A percentile compares a stretch with the other conserved stretches of the same genome.
Evolutionary conservation across 352 stramenopile species (phyloP).

Genomic region (Blastocystis sp.): DNA sequence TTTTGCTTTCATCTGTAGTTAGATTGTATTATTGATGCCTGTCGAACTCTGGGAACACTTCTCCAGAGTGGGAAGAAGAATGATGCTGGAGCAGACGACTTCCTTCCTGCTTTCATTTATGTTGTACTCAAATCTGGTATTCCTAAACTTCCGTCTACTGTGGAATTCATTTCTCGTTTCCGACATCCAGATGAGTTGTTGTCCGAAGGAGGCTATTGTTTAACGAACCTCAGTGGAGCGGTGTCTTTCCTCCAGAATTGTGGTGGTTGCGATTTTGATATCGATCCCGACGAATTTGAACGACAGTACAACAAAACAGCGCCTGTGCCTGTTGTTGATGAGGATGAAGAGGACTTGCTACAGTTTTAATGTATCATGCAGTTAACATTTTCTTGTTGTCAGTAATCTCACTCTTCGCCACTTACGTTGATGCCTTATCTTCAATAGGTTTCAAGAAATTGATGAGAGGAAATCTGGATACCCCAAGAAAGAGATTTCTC

Average conservation of each 20-base stretch:
- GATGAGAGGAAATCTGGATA: not conserved
- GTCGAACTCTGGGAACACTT: conserved; percentile 34
- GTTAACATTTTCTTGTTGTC: not conserved
- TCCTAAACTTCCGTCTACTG: conserved; percentile 77
- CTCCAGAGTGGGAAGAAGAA: conserved; percentile 21
- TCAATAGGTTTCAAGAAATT: not conserved
- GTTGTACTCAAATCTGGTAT: conserved; percentile 81
- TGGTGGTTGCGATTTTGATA: conserved; percentile 75
- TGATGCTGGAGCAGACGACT: conserved; percentile 73
- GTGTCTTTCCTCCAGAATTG: conserved; percentile 81
- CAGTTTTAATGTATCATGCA: conserved; percentile 53
- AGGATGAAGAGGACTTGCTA: conserved; percentile 37
- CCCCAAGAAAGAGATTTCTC: not conserved
- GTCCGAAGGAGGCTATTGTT: conserved; percentile 83
- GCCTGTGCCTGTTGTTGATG: not conserved
- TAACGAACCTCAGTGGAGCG: conserved; percentile 80
- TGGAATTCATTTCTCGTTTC: conserved; percentile 81
- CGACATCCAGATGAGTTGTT: conserved; percentile 78
- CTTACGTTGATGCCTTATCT: not conserved
- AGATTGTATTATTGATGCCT: conserved; percentile 44
- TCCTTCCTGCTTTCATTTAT: conserved; percentile 83
- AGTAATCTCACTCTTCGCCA: not conserved
- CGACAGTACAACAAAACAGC: conserved; percentile 65
- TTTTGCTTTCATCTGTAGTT: conserved; percentile 40
- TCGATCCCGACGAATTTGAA: conserved; percentile 75